Conservation (phyloP, 192 early-diverging fungal genomes). For the Coemansia sp. region DNA sequence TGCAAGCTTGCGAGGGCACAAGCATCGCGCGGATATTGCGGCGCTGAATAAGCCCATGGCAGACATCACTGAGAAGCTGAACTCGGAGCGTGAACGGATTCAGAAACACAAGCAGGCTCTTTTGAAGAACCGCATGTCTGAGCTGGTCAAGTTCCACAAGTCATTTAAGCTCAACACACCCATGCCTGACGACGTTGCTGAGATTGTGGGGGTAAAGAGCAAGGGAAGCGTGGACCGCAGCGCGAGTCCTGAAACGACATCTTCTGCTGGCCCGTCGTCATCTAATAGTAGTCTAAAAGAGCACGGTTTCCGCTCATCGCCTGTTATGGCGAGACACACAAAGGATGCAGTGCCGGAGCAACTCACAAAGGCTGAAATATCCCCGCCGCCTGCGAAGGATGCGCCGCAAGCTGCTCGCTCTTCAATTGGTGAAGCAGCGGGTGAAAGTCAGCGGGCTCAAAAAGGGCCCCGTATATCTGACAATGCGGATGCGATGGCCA, state of each 20-base stretch:
- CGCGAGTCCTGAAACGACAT: slow-evolving; percentile 10
- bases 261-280: slow-evolving; percentile 8
- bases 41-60: slow-evolving; percentile 58
- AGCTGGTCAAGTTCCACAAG: slow-evolving; percentile 77
- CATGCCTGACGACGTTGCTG: slow-evolving; percentile 77
- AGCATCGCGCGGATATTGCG: slow-evolving; percentile 53
- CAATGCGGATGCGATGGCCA: background rate
- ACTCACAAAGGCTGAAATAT: background rate
- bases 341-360: background rate
- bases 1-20: slow-evolving; percentile 50
- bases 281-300: slow-evolving; percentile 5
- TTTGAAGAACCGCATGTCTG: slow-evolving; percentile 71
- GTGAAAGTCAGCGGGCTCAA: background rate
- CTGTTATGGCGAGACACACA: background rate
- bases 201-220: slow-evolving; percentile 67
- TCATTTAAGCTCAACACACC: slow-evolving; percentile 79
- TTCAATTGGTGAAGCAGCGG: background rate
- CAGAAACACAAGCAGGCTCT: slow-evolving; percentile 72
- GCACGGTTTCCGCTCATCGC: background rate
- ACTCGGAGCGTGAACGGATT: slow-evolving; percentile 74
- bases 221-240: slow-evolving; percentile 18
- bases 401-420: background rate
- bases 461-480: background rate
- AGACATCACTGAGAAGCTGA: slow-evolving; percentile 60
- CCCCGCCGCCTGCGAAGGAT: background rate